phyloP scores from a whole-genome alignment of 805 yeast genomes.

The Candida manassasensis region DNA sequence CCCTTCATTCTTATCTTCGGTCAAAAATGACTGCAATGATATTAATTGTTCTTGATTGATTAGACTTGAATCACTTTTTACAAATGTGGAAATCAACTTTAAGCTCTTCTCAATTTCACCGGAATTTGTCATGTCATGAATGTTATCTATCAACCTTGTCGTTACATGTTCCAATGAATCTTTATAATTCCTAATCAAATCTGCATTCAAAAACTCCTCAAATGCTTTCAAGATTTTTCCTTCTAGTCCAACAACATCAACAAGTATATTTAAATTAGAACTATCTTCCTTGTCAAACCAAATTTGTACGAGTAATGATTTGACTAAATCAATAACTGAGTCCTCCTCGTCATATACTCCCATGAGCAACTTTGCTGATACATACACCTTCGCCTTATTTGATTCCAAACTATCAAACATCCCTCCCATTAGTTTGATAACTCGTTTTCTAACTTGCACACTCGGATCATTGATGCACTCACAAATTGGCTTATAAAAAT shows the following conservation, averaged over 20 bases:
- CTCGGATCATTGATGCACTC: constrained; percentile 56
- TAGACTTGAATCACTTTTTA: constrained; percentile 47
- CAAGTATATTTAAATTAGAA: constrained; percentile 24
- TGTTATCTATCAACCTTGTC: constrained; percentile 25
- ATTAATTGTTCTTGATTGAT: constrained; percentile 64
- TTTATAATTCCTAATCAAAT: constrained; percentile 29
- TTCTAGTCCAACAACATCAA: constrained; percentile 31
- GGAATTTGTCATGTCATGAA: constrained; percentile 21
- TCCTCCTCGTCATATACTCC: constrained; percentile 72
- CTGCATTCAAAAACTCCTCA: constrained; percentile 32
- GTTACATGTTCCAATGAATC: constrained; percentile 18
- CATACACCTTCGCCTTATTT: constrained; percentile 31
- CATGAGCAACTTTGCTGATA: constrained; percentile 49
- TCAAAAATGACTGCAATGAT: constrained; percentile 59
- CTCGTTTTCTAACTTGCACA: constrained; percentile 58
- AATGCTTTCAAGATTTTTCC: constrained; percentile 30
- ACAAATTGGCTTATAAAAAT: constrained; percentile 47
- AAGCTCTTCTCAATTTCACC: constrained; percentile 31
- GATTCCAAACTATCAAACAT: constrained; percentile 37
- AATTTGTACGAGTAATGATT: constrained; percentile 20
- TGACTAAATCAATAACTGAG: constrained; percentile 36
- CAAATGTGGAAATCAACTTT: constrained; percentile 52
- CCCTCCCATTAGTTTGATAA: constrained; percentile 45
- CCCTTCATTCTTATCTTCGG: constrained; percentile 42
- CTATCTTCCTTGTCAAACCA: constrained; percentile 14